Percentiles rank a stretch among this genome's conserved stretches.
phyloP scores from a whole-genome alignment of 306 rosid species.

The Trifolium fragiferum region DNA sequence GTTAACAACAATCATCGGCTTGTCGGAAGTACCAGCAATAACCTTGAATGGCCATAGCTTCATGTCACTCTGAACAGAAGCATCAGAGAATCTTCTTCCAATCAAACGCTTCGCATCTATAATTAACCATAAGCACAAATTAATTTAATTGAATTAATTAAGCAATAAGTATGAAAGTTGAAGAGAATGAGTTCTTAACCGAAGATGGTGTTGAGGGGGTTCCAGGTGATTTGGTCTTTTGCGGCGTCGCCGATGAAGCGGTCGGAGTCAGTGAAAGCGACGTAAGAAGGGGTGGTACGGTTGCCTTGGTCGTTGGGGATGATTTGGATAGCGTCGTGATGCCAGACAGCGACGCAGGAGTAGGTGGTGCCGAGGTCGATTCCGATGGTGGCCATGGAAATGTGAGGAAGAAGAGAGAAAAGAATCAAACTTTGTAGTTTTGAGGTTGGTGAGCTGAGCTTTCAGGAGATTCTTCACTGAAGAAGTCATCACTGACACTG shows the following conservation, averaged over 20 bases:
- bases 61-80: constrained; percentile 6
- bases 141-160: neutral
- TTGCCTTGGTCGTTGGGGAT: neutral
- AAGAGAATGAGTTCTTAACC: neutral
- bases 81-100: constrained; percentile 2
- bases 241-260: neutral
- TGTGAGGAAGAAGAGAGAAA: too few relatives aligned
- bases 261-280: neutral
- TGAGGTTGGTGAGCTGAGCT: too few relatives aligned
- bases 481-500: too few relatives aligned
- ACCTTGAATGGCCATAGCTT: constrained; percentile 6
- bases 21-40: neutral
- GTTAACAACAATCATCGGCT: neutral
- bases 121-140: too few relatives aligned
- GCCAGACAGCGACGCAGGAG: neutral
- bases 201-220: neutral
- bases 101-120: constrained; percentile 1
- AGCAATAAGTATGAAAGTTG: neutral
- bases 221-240: neutral
- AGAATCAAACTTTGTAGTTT: too few relatives aligned
- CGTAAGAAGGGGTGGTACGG: neutral
- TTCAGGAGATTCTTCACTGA: too few relatives aligned
- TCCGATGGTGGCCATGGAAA: neutral
- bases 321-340: neutral
- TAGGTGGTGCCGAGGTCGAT: constrained; percentile 2